Base-by-base conservation (phyloP, 768 basidiomycete species). In the Xanthoconium purpureum region DNA sequence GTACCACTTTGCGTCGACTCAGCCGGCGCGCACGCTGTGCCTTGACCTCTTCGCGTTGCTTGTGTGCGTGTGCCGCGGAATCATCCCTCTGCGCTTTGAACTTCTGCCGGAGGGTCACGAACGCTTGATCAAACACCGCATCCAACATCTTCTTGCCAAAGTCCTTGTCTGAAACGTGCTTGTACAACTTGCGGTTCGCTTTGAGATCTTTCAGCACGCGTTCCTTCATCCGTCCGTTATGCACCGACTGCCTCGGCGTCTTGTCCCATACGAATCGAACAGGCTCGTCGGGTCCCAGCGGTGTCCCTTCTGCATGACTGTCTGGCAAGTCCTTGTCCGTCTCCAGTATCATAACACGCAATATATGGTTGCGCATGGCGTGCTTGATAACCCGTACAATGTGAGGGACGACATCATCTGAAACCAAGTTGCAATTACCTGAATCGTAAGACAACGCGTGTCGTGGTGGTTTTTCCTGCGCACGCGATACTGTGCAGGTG, bases 201-300 rank as follows among this genome's bases (percentile, higher is more conserved):
- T 79, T 84, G 55, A 91, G 71, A 65, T 89, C 85, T 9, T 74
- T 74, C 20, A 89, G 66, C 9, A 89, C 68, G 10, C 84, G 82
- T 15, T 76, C 70, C 72, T 86, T 89, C 88, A 89, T 89, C 14
- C 80, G 78, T 11, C 78, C 75, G 56, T 91, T 91, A 63, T 89
- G 88, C 18, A 83, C 78, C 1, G 88, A 90, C 62, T 89, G 86
- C 57, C 84, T 87, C 12, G 80, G 75, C 3, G 89, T 91, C 67
- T 88, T 88, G 58, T 86, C 83, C 89, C 89, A 91, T 5, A 89
- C 84, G 60, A 90, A 90, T 18, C 88, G 84, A 14, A 90, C 75
- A 1, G 87, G 80, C n/a, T 84, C 79, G 20, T 75, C 66, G 12
- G 74, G 63, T 3, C 71, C 73, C 1, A 84, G 62, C 4, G 71